Conservation (phyloP, 2,329 filamentous ascomycete species). For the Calonectria ilicicola region DNA sequence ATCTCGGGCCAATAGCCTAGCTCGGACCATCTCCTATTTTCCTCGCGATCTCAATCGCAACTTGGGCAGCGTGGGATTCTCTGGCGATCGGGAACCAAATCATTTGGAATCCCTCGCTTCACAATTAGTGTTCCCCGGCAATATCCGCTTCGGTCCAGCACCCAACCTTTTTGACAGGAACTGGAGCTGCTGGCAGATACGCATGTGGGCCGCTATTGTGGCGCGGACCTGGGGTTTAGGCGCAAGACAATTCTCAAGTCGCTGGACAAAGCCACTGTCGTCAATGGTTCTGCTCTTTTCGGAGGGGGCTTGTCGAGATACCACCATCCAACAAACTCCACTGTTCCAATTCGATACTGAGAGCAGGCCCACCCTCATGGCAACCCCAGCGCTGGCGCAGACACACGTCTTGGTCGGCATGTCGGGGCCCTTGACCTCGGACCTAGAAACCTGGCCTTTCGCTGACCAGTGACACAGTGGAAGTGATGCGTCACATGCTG, state of each 20-base stretch:
- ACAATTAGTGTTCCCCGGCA: conserved; percentile 9
- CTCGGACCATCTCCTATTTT: background rate
- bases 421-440: background rate
- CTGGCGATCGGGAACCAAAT: conserved; percentile 25
- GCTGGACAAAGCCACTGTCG: background rate
- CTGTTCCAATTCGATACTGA: background rate
- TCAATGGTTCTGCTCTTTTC: background rate
- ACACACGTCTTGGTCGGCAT: background rate
- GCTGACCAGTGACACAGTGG: background rate
- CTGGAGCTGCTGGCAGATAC: background rate
- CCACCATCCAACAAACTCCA: background rate
- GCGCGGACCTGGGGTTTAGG: conserved; percentile 1
- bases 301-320: background rate
- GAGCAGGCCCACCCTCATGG: background rate
- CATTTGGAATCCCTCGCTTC: background rate
- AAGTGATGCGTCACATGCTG: conserved; percentile 8
- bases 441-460: background rate
- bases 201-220: conserved; percentile 1
- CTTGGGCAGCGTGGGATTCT: background rate
- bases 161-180: background rate
- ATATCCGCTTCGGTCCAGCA: background rate
- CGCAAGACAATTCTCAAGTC: background rate
- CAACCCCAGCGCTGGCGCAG: background rate
- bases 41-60: conserved; percentile 22
- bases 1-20: background rate